A percentile compares a stretch with the other conserved stretches of the same genome.
These are phyloP conservation scores for Fusarium pilosicola DNA, from an alignment of 2,329 filamentous ascomycete genomes.

Conservation along the genomic window DNA sequence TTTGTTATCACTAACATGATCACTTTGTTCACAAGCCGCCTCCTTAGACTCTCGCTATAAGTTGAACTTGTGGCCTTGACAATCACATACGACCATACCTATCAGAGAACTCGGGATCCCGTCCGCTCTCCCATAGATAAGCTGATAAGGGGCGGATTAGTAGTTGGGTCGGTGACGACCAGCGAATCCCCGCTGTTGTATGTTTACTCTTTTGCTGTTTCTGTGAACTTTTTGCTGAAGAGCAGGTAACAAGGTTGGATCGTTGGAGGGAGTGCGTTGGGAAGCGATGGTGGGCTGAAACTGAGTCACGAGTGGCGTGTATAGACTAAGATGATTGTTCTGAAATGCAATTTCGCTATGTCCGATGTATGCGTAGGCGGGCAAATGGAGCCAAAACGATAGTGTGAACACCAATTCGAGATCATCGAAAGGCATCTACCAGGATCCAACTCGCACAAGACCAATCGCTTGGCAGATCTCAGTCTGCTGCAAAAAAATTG, in stretches of 20 bases:
- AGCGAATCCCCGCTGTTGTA: slow-evolving; percentile 19
- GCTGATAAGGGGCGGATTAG: slow-evolving; percentile 6
- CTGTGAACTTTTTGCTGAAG: neutral
- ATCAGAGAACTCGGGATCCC: slow-evolving; percentile 6
- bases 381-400: neutral
- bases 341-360: neutral
- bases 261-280: too few relatives aligned
- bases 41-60: rapidly evolving
- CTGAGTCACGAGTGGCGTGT: neutral
- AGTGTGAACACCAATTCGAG: neutral
- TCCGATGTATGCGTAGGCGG: neutral
- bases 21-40: too few relatives aligned
- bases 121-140: slow-evolving; percentile 17
- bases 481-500: neutral
- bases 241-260: neutral
- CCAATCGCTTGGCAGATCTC: neutral
- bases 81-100: slow-evolving; percentile 6
- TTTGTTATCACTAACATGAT: neutral
- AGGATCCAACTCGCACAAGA: neutral
- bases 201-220: neutral
- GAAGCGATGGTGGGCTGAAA: neutral
- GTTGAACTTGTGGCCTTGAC: rapidly evolving
- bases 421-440: neutral
- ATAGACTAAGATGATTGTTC: neutral
- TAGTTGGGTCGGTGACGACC: slow-evolving; percentile 23